phyloP scores from a whole-genome alignment of 805 yeast species.

The Yamadazyma sp. region DNA sequence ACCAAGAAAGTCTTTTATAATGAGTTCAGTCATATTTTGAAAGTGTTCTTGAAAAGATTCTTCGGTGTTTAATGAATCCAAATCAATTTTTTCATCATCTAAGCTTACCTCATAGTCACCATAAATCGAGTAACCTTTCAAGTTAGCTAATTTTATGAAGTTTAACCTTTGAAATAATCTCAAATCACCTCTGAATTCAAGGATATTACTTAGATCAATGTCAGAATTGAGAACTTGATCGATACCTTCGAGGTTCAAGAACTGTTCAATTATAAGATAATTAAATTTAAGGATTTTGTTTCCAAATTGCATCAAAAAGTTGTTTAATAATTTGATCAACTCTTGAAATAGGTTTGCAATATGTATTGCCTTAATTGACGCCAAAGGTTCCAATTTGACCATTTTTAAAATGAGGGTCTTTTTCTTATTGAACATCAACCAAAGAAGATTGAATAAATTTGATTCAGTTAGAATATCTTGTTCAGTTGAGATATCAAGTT shows the following conservation, averaged over 20 bases:
- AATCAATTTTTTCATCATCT: constrained; percentile 10
- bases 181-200: constrained; percentile 48
- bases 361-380: constrained; percentile 40
- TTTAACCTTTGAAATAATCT: constrained; percentile 46
- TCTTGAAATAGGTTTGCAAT: constrained; percentile 38
- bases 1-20: constrained; percentile 49
- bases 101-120: constrained; percentile 24
- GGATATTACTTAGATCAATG: constrained; percentile 15
- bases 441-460: constrained; percentile 23
- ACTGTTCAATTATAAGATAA: constrained; percentile 8
- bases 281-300: constrained; percentile 5
- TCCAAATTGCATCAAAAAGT: constrained; percentile 20
- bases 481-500: not conserved
- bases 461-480: constrained; percentile 11
- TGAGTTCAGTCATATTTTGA: constrained; percentile 51
- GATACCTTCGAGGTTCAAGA: constrained; percentile 4
- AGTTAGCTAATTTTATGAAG: constrained; percentile 25
- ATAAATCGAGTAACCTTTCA: constrained; percentile 18
- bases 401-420: constrained; percentile 34
- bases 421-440: constrained; percentile 35
- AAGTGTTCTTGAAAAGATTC: constrained; percentile 30
- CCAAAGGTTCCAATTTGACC: constrained; percentile 32
- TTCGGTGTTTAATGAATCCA: constrained; percentile 2
- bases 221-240: constrained; percentile 5
- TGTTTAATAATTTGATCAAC: constrained; percentile 39